Percentiles rank a stretch among this genome's conserved stretches.
Evolutionary conservation across 768 basidiomycete genomes (phyloP).

Genomic region (Porphyrellus cyaneotinctus): DNA sequence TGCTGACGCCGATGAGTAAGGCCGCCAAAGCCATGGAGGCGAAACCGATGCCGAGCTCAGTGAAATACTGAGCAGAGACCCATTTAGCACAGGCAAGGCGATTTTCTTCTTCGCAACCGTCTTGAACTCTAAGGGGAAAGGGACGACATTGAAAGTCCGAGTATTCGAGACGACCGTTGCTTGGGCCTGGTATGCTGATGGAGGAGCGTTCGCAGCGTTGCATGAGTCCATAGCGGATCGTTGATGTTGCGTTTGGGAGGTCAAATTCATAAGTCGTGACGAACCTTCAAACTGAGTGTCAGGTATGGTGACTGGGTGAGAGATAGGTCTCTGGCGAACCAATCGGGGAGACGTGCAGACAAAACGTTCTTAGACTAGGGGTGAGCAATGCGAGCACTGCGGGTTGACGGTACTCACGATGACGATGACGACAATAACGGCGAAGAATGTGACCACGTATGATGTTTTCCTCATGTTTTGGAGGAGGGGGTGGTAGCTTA

Average conservation of each 20-base stretch:
- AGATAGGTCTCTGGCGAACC: constrained; percentile 41
- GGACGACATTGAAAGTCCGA: constrained; percentile 57
- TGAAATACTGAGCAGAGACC: constrained; percentile 65
- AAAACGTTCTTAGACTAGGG: constrained; percentile 47
- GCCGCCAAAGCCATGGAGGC: constrained; percentile 53
- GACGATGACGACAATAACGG: constrained; percentile 45
- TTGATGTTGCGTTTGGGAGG: constrained; percentile 43
- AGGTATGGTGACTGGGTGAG: constrained; percentile 16
- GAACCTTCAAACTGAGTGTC: constrained; percentile 37
- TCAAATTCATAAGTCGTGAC: constrained; percentile 36
- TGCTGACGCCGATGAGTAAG: constrained; percentile 65
- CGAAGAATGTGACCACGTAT: constrained; percentile 60
- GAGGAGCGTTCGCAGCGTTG: constrained; percentile 52
- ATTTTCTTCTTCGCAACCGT: constrained; percentile 50
- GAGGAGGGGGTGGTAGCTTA: background rate
- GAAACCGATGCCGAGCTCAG: constrained; percentile 64
- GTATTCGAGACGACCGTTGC: constrained; percentile 44
- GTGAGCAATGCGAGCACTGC: background rate
- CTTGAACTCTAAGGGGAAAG: constrained; percentile 55
- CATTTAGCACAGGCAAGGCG: constrained; percentile 59
- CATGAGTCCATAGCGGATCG: constrained; percentile 55
- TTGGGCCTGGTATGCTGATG: constrained; percentile 44
- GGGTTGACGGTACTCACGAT: constrained; percentile 40
- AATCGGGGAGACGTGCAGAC: constrained; percentile 56
- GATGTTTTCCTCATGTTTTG: constrained; percentile 61